Evolutionary conservation across 1,284 basidiomycete genomes (phyloP), one percentile per base, ranked within the genome.

Genomic region (Uromyces viciae-fabae): DNA sequence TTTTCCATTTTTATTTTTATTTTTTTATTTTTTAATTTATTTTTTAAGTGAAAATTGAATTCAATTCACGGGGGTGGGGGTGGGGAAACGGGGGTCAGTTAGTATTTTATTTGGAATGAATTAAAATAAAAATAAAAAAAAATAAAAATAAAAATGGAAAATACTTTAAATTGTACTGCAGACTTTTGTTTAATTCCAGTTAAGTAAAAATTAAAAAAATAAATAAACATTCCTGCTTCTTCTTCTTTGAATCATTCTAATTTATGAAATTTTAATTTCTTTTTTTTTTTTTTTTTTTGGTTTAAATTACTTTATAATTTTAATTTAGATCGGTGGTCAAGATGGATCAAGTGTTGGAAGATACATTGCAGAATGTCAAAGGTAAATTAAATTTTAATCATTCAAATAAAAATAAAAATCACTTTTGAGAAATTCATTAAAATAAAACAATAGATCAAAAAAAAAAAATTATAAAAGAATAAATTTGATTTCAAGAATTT

Each of bases 181-280:
- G 75, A 77, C 49, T 77, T 77, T 77, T 77, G 75, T 52, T 68
- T 77, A 33, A 77, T 77, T 43, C 75, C 75, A 22, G 75, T 77
- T 42, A 66, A 42, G n/a, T 52, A 52, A n/a, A n/a, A 14, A 52
- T 14, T 14, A 52, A 52, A n/a, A 15, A 52, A 52, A 14, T 52
- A 52, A 52, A 52, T n/a, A 14, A 52, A 52, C 14, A n/a, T 52
- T 52, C 14, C 49, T 52, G 14, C 49, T 52, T 52, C n/a, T 52
- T 52, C 49, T 52, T 52, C 15, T 52, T 52, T 14, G n/a, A n/a
- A n/a, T 14, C 14, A 52, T 52, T n/a, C n/a, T n/a, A n/a, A n/a
- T n/a, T n/a, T n/a, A n/a, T n/a, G n/a, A n/a, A n/a, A n/a, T n/a
- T n/a, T n/a, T n/a, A n/a, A n/a, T n/a, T n/a, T n/a, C n/a, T n/a